Conservation (phyloP, 2,329 filamentous ascomycete genomes). For the Sclerotinia nivalis region DNA sequence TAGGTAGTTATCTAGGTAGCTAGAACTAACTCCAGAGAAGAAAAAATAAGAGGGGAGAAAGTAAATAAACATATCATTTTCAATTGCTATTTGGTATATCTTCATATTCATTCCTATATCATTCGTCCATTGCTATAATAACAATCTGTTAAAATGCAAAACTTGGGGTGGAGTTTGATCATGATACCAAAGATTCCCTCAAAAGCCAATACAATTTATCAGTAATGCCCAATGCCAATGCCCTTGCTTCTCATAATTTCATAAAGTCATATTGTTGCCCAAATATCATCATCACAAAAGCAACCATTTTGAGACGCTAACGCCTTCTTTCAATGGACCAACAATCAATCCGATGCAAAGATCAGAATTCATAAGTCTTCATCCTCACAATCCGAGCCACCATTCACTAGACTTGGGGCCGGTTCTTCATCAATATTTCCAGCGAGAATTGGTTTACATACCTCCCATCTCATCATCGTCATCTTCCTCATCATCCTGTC, state of each 20-base stretch:
- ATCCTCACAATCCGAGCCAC: neutral
- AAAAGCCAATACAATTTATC: neutral
- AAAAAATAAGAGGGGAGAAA: neutral
- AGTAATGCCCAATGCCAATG: neutral
- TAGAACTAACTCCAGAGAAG: neutral
- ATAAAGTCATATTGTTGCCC: neutral
- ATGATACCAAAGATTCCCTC: neutral
- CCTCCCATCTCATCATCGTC: slow-evolving; percentile 33
- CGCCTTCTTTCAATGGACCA: neutral
- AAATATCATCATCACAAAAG: slow-evolving; percentile 12
- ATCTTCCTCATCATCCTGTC: slow-evolving; percentile 35
- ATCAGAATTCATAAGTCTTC: neutral
- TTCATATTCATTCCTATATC: neutral
- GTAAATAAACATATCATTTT: neutral
- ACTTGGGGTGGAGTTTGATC: slow-evolving; percentile 3
- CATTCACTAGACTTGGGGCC: neutral
- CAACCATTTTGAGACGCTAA: slow-evolving; percentile 13
- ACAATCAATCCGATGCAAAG: slow-evolving; percentile 7
- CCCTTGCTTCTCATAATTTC: slow-evolving; percentile 14
- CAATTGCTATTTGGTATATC: neutral
- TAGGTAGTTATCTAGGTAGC: neutral
- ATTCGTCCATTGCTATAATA: neutral
- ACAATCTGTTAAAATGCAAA: slow-evolving; percentile 5
- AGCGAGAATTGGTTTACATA: slow-evolving; percentile 3
- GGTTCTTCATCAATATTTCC: neutral